These are phyloP conservation scores for Laguncularia racemosa DNA, from an alignment of 345 rosid genomes.

Conservation along the genomic window DNA sequence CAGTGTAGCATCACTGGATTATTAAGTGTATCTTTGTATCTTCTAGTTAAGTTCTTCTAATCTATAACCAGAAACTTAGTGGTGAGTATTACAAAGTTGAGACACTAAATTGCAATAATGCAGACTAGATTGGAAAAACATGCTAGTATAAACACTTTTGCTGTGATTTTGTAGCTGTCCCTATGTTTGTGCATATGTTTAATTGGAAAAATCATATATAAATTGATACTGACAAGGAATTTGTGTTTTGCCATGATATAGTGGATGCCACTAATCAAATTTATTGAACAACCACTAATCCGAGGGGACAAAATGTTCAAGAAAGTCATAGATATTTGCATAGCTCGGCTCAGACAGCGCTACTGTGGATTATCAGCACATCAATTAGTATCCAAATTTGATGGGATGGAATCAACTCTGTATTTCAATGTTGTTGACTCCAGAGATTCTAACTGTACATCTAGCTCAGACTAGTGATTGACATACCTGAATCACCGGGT, in stretches of 20 bases:
- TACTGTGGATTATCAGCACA: conserved; percentile 78
- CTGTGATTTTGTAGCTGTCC: no score
- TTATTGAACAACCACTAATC: conserved; percentile 74
- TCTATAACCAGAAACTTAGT: no score
- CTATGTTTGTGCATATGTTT: no score
- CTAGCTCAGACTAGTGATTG: conserved; percentile 16
- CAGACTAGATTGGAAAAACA: no score
- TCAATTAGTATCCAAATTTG: conserved; percentile 66
- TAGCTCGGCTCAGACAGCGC: conserved; percentile 50
- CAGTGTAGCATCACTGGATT: no score
- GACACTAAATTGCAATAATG: no score
- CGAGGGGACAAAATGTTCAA: conserved; percentile 76
- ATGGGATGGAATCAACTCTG: conserved; percentile 61
- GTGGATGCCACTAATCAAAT: conserved; percentile 92
- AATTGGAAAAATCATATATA: no score
- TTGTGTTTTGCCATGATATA: conserved; percentile 10
- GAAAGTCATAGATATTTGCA: conserved; percentile 76
- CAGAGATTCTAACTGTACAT: conserved; percentile 26
- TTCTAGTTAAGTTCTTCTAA: no score
- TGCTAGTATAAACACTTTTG: no score
- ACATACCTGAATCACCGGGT: no score
- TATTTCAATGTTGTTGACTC: conserved; percentile 62
- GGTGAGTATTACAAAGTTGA: no score
- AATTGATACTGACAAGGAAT: neutral
- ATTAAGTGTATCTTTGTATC: no score